Evolutionary conservation across 2,329 filamentous ascomycete genomes (phyloP).

Genomic region (Atkinsonella hypoxylon): DNA sequence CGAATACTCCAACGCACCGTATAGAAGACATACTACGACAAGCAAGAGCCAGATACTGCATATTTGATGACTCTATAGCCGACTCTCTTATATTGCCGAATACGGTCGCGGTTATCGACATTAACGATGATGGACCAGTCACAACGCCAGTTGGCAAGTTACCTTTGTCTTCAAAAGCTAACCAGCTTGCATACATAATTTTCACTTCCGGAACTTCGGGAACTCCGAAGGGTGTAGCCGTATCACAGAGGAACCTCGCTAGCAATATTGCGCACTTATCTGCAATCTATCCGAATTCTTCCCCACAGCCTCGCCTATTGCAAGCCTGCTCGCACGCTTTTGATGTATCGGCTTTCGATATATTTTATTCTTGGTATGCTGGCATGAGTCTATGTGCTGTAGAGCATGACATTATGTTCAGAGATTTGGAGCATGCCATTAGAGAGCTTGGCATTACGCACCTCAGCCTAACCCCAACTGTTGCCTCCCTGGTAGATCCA

Average conservation of each 20-base stretch:
- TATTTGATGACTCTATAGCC: constrained; percentile 25
- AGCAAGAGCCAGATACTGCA: constrained; percentile 35
- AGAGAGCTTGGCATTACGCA: constrained; percentile 57
- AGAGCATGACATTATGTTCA: constrained; percentile 61
- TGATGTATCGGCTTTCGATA: constrained; percentile 82
- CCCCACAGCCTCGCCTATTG: constrained; percentile 45
- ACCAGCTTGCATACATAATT: constrained; percentile 60
- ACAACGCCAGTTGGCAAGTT: constrained; percentile 25
- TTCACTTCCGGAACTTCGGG: constrained; percentile 81
- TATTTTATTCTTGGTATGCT: constrained; percentile 70
- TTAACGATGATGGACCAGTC: constrained; percentile 18
- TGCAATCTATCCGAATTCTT: constrained; percentile 48
- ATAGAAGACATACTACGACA: constrained; percentile 50
- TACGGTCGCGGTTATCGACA: constrained; percentile 18
- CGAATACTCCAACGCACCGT: constrained; percentile 53
- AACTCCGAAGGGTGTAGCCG: constrained; percentile 64
- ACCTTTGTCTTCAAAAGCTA: constrained; percentile 25
- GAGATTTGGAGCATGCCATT: constrained; percentile 58
- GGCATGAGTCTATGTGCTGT: constrained; percentile 72
- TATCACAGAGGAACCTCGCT: constrained; percentile 64
- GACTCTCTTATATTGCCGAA: constrained; percentile 7
- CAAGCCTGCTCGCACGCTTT: constrained; percentile 80
- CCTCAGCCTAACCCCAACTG: constrained; percentile 74
- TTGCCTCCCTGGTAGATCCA: constrained; percentile 64
- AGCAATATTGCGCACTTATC: constrained; percentile 62